These are phyloP conservation scores for Syzygium grande DNA, from an alignment of 345 rosid genomes.

Conservation along the genomic window DNA sequence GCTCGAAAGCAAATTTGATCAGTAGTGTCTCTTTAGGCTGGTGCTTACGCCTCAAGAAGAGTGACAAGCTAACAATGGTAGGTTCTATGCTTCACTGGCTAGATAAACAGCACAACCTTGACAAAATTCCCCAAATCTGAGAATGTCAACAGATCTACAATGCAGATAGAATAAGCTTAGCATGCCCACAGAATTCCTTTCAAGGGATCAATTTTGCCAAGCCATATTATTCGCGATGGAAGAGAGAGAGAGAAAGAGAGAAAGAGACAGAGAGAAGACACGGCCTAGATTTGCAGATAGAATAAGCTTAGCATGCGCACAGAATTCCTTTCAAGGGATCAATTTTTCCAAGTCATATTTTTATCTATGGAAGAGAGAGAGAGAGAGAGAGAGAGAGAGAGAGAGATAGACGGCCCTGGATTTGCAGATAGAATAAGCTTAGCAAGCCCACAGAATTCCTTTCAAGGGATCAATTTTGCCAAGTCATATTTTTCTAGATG, in stretches of 20 bases:
- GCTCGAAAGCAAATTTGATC: neutral
- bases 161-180: neutral
- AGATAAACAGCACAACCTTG: neutral
- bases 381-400: neutral
- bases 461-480: neutral
- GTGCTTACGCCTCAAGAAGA: neutral
- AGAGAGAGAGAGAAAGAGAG: no score
- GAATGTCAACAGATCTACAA: neutral
- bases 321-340: no score
- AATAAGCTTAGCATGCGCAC: no score
- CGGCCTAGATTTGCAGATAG: no score
- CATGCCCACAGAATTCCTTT: no score
- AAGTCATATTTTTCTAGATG: neutral
- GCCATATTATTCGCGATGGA: no score
- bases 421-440: neutral
- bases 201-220: no score
- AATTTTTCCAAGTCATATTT: no score
- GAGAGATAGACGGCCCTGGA: neutral
- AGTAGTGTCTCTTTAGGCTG: neutral
- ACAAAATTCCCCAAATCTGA: neutral
- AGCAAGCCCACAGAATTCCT: neutral
- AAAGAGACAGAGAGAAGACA: no score
- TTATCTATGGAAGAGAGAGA: neutral
- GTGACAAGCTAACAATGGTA: neutral
- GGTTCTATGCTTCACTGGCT: neutral